Percentiles rank a stretch among this genome's conserved stretches.
phyloP scores from a whole-genome alignment of 2,329 filamentous ascomycete species.

The Beauveria rudraprayagi region DNA sequence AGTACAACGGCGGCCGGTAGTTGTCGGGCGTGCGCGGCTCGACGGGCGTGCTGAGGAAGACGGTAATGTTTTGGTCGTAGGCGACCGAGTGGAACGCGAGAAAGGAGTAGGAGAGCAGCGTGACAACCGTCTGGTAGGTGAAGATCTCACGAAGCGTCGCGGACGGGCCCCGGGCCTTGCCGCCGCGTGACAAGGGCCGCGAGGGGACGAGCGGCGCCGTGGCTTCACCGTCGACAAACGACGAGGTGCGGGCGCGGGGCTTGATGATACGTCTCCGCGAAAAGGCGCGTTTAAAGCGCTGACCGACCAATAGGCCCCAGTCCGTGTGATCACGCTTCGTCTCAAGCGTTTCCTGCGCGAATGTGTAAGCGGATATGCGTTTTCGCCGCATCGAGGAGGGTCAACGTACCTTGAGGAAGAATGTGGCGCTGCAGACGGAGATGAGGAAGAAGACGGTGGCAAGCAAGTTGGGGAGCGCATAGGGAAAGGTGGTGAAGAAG shows the following conservation, averaged over 20 bases:
- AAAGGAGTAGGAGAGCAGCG: conserved; percentile 70
- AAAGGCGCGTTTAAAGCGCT: conserved; percentile 46
- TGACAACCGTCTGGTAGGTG: conserved; percentile 63
- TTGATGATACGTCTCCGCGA: conserved; percentile 13
- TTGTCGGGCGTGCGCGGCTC: conserved; percentile 49
- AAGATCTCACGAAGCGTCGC: conserved; percentile 57
- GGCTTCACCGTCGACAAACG: conserved; percentile 48
- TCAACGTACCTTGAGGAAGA: conserved; percentile 62
- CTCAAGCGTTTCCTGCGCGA: conserved; percentile 66
- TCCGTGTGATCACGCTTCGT: conserved; percentile 61
- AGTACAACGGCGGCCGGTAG: conserved; percentile 66
- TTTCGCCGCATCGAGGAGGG: too few relatives aligned
- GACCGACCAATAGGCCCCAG: conserved; percentile 67
- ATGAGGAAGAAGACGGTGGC: conserved; percentile 68
- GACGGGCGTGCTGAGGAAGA: conserved; percentile 74
- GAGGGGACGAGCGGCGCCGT: conserved; percentile 45
- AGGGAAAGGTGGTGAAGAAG: conserved; percentile 72
- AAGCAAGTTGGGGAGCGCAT: conserved; percentile 75
- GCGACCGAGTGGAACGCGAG: conserved; percentile 75
- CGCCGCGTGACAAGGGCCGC: conserved; percentile 17
- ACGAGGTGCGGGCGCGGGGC: conserved; percentile 17
- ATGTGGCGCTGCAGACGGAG: conserved; percentile 61
- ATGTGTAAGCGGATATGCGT: background rate
- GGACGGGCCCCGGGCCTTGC: conserved; percentile 10
- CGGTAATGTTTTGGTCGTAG: conserved; percentile 80